These are phyloP conservation scores for Capronia epimyces DNA, from an alignment of 2,329 filamentous ascomycete genomes.

Conservation along the genomic window DNA sequence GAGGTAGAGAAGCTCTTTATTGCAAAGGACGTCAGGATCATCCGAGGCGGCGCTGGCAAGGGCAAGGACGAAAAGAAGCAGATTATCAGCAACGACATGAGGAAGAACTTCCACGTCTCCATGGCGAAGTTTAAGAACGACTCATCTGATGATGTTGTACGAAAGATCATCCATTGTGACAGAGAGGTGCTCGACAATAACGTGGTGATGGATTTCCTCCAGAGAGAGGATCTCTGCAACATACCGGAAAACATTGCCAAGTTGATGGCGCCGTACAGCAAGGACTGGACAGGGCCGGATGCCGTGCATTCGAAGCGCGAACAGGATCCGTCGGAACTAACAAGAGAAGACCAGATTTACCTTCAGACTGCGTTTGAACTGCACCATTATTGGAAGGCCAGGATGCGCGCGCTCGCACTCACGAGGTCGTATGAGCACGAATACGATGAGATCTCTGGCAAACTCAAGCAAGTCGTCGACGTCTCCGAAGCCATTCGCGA, in stretches of 20 bases:
- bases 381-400: constrained; percentile 97
- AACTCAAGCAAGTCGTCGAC: constrained; percentile 76
- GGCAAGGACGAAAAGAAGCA: constrained; percentile 97
- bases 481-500: constrained; percentile 87
- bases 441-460: constrained; percentile 83
- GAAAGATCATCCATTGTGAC: constrained; percentile 95
- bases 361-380: constrained; percentile 88
- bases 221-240: constrained; percentile 86
- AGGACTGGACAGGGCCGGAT: constrained; percentile 89
- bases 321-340: constrained; percentile 79
- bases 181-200: constrained; percentile 77
- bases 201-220: constrained; percentile 94
- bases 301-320: constrained; percentile 73
- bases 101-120: constrained; percentile 86
- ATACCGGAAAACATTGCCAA: constrained; percentile 88
- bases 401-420: constrained; percentile 83
- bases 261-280: constrained; percentile 88
- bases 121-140: constrained; percentile 87
- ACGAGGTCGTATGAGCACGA: constrained; percentile 79
- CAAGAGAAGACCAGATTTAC: constrained; percentile 91
- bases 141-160: constrained; percentile 75
- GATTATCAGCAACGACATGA: constrained; percentile 84
- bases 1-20: constrained; percentile 97
- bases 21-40: constrained; percentile 89
- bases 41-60: constrained; percentile 61